A percentile compares a stretch with the other conserved stretches of the same genome.
Evolutionary conservation across 225 moss, liverwort and hornwort genomes (phyloP).

Genomic region (Physcomitrium patens): DNA sequence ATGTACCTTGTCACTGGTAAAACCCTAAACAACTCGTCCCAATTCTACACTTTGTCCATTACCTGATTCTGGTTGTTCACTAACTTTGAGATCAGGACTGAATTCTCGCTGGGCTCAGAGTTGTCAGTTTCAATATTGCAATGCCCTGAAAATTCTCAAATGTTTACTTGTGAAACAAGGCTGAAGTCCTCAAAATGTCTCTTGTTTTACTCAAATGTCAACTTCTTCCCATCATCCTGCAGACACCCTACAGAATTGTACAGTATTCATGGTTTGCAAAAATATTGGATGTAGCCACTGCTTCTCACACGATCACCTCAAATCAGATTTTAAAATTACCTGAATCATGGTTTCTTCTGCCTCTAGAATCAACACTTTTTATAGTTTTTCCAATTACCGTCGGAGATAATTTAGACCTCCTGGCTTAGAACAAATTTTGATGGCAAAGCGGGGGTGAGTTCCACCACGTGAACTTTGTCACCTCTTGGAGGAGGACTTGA

Average conservation of each 20-base stretch:
- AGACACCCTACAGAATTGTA: background rate
- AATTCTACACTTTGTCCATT: constrained; percentile 10
- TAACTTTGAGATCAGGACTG: background rate
- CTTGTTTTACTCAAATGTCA: constrained; percentile 3
- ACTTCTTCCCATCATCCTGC: constrained; percentile 15
- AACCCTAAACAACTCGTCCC: constrained; percentile 12
- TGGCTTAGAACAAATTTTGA: constrained; percentile 11
- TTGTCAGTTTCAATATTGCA: constrained; percentile 13
- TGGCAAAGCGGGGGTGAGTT: constrained; percentile 12
- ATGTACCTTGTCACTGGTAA: constrained; percentile 83
- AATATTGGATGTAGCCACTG: constrained; percentile 11
- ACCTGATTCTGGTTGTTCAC: constrained; percentile 18
- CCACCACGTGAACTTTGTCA: constrained; percentile 29
- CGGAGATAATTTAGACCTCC: constrained; percentile 13
- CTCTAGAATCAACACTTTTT: background rate
- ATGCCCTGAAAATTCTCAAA: constrained; percentile 10
- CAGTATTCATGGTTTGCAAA: constrained; percentile 10
- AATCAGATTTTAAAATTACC: no score
- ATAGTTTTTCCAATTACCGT: constrained; percentile 9
- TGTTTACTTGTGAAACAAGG: constrained; percentile 12
- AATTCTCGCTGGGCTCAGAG: constrained; percentile 23
- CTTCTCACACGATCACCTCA: background rate
- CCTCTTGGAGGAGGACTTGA: constrained; percentile 58
- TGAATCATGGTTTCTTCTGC: no score
- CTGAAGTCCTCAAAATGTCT: constrained; percentile 3